Conservation (phyloP, 1,284 basidiomycete species). For the Ceratobasidium sp. region DNA sequence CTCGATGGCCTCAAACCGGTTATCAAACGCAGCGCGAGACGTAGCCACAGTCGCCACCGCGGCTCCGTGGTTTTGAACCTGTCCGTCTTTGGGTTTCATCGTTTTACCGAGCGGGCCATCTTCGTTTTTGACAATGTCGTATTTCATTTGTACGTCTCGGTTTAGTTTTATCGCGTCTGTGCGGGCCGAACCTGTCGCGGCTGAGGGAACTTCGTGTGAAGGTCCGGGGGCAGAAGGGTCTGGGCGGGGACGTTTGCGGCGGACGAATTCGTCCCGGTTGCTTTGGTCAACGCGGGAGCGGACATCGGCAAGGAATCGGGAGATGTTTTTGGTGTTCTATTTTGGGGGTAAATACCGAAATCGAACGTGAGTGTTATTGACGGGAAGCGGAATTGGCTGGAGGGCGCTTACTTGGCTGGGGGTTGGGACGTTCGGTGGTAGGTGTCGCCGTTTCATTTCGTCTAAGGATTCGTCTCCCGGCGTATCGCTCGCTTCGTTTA, state of each 20-base stretch:
- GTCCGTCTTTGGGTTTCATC: slow-evolving; percentile 51
- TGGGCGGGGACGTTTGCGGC: slow-evolving; percentile 66
- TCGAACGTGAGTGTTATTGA: too few relatives aligned
- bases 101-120: slow-evolving; percentile 72
- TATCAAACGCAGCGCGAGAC: slow-evolving; percentile 68
- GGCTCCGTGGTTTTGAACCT: slow-evolving; percentile 44
- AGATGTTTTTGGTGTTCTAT: slow-evolving; percentile 77
- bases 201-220: slow-evolving; percentile 30
- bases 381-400: slow-evolving; percentile 62
- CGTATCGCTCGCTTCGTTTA: slow-evolving; percentile 50
- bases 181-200: slow-evolving; percentile 69
- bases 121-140: slow-evolving; percentile 83
- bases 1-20: slow-evolving; percentile 74
- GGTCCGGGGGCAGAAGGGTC: slow-evolving; percentile 46
- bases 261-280: slow-evolving; percentile 78
- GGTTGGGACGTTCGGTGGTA: slow-evolving; percentile 64
- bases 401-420: slow-evolving; percentile 63
- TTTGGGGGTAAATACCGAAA: too few relatives aligned
- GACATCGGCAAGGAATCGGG: slow-evolving; percentile 74
- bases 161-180: slow-evolving; percentile 77
- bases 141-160: slow-evolving; percentile 82
- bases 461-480: slow-evolving; percentile 62
- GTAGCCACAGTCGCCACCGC: slow-evolving; percentile 59
- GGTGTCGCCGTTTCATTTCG: slow-evolving; percentile 74
- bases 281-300: slow-evolving; percentile 78